Evolutionary conservation across 208 protist genomes (phyloP).

Genomic region (Trypanosoma congolense): DNA sequence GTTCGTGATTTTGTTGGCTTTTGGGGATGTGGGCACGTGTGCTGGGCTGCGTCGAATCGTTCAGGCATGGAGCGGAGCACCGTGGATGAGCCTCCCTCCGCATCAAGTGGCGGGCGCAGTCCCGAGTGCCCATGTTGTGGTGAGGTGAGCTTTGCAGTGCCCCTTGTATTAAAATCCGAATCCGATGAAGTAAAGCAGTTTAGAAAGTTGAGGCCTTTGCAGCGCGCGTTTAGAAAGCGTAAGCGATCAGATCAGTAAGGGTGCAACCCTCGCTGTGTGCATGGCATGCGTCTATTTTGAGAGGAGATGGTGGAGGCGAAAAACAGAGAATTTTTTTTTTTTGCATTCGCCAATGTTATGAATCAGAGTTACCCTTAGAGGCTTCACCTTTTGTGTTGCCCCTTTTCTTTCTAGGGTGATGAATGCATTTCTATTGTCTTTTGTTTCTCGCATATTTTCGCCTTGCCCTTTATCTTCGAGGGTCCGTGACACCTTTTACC

Average conservation of each 20-base stretch:
- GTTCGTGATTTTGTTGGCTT: slow-evolving; percentile 62
- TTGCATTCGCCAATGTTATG: no score
- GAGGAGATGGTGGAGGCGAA: no score
- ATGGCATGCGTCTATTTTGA: not conserved
- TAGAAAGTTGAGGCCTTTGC: slow-evolving; percentile 14
- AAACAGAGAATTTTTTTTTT: no score
- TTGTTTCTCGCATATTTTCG: no score
- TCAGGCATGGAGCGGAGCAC: slow-evolving; percentile 2
- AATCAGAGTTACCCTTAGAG: no score
- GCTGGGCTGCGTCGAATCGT: slow-evolving; percentile 19
- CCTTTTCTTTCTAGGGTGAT: no score
- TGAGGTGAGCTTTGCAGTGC: slow-evolving; percentile 29
- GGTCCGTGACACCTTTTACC: no score
- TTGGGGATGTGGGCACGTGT: slow-evolving; percentile 77
- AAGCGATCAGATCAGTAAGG: slow-evolving; percentile 15
- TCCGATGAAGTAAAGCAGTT: slow-evolving; percentile 30
- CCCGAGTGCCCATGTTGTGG: slow-evolving; percentile 38
- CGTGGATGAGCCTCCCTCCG: not conserved
- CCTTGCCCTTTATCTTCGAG: no score
- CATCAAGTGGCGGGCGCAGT: not conserved
- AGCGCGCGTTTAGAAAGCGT: slow-evolving; percentile 32
- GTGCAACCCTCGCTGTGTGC: not conserved
- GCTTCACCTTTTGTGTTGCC: no score
- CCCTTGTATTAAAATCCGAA: slow-evolving; percentile 28
- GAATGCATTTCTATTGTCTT: no score